Evolutionary conservation across 1,284 basidiomycete species (phyloP), one percentile per base, ranked within the genome.

Genomic region (Ustilago xerochloae): DNA sequence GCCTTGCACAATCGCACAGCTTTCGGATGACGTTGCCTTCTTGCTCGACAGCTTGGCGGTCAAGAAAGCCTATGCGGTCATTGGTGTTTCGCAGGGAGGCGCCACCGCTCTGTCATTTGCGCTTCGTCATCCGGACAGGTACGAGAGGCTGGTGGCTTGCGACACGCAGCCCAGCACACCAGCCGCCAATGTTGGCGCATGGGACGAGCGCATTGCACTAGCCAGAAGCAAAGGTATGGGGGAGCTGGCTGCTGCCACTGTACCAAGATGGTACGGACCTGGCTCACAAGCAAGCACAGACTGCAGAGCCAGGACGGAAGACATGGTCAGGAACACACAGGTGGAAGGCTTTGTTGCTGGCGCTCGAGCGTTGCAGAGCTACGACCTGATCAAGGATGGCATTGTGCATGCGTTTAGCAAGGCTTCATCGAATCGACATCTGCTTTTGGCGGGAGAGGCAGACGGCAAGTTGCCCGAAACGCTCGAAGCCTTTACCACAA

Each of bases 51-150:
- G 79, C 24, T 79, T 86, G 36, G 76, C 69, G 1, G 78, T 86
- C 51, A 62, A 63, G 26, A 71, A 74, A 56, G 73, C 72, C 0
- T 65, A 79, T 16, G 77, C 85, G 39, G 76, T 86, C 35, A 84
- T 86, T 54, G 86, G 86, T 10, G 85, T 86, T 18, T 86, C 85
- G 9, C 86, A 86, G 68, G 86, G 86, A 24, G 86, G 86, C n/a
- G 86, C 86, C 7, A 86, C 86, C 3, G 76, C 85, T 1, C 77
- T 86, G 20, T 75, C 82, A 8, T 85, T 86, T 58, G 84, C 82
- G 6, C 77, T 85, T n/a, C 63, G 77, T 24, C 85, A 86, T 64
- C 67, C 84, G 1, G 58, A 76, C 9, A 69, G 81, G 15, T 80
- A 82, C 54, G 60, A 78, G 28, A 73, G 79, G 50, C 58, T 86